phyloP scores from a whole-genome alignment of 768 basidiomycete genomes.

The Suillus alpinus region DNA sequence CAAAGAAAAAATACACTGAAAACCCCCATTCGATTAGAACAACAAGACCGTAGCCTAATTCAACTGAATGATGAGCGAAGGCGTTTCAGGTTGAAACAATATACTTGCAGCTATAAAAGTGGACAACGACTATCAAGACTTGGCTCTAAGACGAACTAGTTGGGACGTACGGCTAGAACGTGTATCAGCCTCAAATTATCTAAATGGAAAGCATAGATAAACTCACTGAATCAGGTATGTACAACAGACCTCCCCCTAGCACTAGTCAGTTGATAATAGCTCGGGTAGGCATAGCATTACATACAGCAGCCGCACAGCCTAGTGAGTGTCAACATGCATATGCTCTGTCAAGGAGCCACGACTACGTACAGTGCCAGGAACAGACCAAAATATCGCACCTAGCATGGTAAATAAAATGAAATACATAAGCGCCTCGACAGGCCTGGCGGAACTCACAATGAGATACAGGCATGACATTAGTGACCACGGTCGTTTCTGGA shows the following conservation, averaged over 20 bases:
- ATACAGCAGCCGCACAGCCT: not conserved
- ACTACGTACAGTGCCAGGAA: not conserved
- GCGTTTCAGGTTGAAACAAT: no score
- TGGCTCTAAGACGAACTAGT: not conserved
- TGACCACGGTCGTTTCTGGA: not conserved
- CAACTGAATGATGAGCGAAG: no score
- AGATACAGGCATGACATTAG: not conserved
- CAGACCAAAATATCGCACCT: conserved; percentile 1
- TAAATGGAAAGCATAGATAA: not conserved
- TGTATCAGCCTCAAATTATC: not conserved
- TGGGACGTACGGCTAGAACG: not conserved
- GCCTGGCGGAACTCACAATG: not conserved
- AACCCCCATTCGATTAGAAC: no score
- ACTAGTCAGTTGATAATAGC: not conserved
- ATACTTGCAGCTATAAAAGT: no score
- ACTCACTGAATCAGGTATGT: not conserved
- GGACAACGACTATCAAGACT: not conserved
- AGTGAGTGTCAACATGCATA: not conserved
- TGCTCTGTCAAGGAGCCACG: not conserved
- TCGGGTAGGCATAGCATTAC: not conserved
- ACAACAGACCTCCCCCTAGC: not conserved
- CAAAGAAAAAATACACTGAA: no score
- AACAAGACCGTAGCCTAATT: no score
- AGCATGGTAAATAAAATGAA: not conserved
- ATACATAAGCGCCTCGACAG: not conserved